Percentiles rank a stretch among this genome's conserved stretches.
These are phyloP conservation scores for Fagopyrum esculentum DNA, from an alignment of 148 eudicot genomes.

Conservation along the genomic window DNA sequence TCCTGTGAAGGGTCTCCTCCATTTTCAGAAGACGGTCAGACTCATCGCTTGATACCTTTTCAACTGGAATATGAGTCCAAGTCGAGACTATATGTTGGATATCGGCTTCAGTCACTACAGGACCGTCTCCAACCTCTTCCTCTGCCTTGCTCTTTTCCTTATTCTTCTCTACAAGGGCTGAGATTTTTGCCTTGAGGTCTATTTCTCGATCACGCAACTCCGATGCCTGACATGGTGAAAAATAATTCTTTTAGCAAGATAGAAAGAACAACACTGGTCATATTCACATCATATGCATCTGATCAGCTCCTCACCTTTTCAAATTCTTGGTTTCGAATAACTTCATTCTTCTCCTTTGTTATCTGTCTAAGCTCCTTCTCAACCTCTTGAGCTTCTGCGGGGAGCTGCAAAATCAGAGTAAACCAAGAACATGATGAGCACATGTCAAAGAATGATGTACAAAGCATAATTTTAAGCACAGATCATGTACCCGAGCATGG, in stretches of 20 bases:
- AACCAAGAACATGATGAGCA: neutral
- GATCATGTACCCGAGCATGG: slow-evolving; percentile 24
- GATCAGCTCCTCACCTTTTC: slow-evolving; percentile 40
- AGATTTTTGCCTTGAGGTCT: slow-evolving; percentile 36
- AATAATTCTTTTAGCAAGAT: too few relatives aligned
- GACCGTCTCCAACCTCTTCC: slow-evolving; percentile 29
- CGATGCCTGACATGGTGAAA: slow-evolving; percentile 26
- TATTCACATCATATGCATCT: neutral
- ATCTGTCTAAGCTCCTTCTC: slow-evolving; percentile 64
- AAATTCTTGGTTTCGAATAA: slow-evolving; percentile 60
- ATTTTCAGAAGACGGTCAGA: slow-evolving; percentile 21
- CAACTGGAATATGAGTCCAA: slow-evolving; percentile 23
- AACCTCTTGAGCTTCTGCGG: slow-evolving; percentile 67
- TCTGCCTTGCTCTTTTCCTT: slow-evolving; percentile 54
- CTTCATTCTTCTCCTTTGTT: slow-evolving; percentile 61
- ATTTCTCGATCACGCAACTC: slow-evolving; percentile 40
- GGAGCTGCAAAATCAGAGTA: slow-evolving; percentile 37
- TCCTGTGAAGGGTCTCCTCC: slow-evolving; percentile 17
- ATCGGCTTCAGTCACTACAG: slow-evolving; percentile 16
- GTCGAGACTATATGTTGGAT: slow-evolving; percentile 20
- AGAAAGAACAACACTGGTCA: too few relatives aligned
- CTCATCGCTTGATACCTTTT: slow-evolving; percentile 18
- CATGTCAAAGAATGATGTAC: neutral
- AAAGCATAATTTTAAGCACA: neutral
- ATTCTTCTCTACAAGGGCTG: slow-evolving; percentile 29